Evolutionary conservation across 1,284 basidiomycete genomes (phyloP).

Genomic region (Rhodofomes roseus): DNA sequence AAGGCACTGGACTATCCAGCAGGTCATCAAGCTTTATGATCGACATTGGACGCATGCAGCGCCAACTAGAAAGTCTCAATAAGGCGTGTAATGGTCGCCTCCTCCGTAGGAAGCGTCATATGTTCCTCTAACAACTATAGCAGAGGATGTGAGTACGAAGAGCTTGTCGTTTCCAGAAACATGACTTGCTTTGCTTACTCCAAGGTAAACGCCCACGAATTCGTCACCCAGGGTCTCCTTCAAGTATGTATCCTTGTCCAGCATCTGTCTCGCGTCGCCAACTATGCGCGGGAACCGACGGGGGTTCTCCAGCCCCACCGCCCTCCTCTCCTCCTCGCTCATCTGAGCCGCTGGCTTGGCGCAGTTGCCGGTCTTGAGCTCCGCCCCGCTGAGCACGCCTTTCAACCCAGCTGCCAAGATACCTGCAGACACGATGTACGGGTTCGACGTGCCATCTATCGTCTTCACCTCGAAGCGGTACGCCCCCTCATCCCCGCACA

Average conservation of each 20-base stretch:
- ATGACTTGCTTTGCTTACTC: slow-evolving; percentile 44
- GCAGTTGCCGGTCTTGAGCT: slow-evolving; percentile 38
- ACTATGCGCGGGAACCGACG: slow-evolving; percentile 41
- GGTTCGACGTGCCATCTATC: slow-evolving; percentile 54
- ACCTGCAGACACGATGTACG: slow-evolving; percentile 42
- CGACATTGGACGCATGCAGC: neutral
- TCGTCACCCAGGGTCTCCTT: slow-evolving; percentile 39
- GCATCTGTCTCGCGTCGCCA: slow-evolving; percentile 39
- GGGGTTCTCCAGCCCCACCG: slow-evolving; percentile 38
- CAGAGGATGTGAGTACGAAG: no score
- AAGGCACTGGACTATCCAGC: no score
- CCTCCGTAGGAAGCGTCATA: slow-evolving; percentile 2
- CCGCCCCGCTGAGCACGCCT: slow-evolving; percentile 35
- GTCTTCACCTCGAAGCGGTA: slow-evolving; percentile 63
- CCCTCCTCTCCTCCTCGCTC: slow-evolving; percentile 34
- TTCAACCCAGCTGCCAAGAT: slow-evolving; percentile 43
- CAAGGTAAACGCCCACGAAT: slow-evolving; percentile 44
- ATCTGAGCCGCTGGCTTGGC: slow-evolving; percentile 37
- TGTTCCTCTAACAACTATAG: neutral
- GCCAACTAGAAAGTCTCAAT: neutral
- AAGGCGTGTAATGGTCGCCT: neutral
- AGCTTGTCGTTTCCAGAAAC: neutral
- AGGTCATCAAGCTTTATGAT: no score
- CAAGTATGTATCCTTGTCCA: slow-evolving; percentile 35
- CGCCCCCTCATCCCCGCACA: slow-evolving; percentile 46